A percentile compares a stretch with the other conserved stretches of the same genome.
Evolutionary conservation across 129 eudicot genomes (phyloP).

Genomic region (Helichrysum umbraculigerum): DNA sequence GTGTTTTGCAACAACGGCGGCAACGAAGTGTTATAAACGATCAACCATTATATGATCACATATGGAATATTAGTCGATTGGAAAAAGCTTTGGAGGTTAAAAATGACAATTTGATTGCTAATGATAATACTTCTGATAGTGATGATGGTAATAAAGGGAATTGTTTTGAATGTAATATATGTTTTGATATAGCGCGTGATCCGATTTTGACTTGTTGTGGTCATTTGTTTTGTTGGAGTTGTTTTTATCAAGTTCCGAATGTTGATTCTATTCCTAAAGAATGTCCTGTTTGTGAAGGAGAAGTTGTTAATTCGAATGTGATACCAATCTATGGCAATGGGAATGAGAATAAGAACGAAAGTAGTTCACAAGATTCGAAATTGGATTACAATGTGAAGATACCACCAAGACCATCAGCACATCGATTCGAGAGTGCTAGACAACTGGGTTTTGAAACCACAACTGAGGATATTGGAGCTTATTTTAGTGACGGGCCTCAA

Average conservation of each 20-base stretch:
- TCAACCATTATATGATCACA: not conserved
- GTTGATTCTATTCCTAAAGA: conserved; percentile 47
- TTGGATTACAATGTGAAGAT: conserved; percentile 33
- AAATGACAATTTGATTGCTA: conserved; percentile 25
- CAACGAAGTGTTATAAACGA: conserved; percentile 30
- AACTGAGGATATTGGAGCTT: conserved; percentile 37
- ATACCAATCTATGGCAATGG: conserved; percentile 60
- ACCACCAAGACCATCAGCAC: conserved; percentile 62
- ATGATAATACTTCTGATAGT: conserved; percentile 3
- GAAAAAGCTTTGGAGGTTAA: conserved; percentile 57
- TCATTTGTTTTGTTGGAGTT: conserved; percentile 67
- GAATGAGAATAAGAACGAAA: conserved; percentile 32
- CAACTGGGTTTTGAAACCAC: conserved; percentile 27
- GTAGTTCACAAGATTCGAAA: conserved; percentile 7
- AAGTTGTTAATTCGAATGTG: conserved; percentile 47
- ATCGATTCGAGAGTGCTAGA: conserved; percentile 50
- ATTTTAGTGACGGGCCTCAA: not conserved
- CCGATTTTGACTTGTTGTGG: conserved; percentile 66
- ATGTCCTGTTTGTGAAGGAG: conserved; percentile 68
- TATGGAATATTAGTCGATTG: conserved; percentile 37
- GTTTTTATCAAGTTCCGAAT: conserved; percentile 49
- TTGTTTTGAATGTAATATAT: conserved; percentile 57
- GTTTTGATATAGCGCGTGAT: conserved; percentile 41
- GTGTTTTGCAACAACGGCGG: conserved; percentile 29
- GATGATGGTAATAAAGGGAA: conserved; percentile 18